phyloP scores from a whole-genome alignment of 2,329 filamentous ascomycete genomes.

The Periconia sp. region DNA sequence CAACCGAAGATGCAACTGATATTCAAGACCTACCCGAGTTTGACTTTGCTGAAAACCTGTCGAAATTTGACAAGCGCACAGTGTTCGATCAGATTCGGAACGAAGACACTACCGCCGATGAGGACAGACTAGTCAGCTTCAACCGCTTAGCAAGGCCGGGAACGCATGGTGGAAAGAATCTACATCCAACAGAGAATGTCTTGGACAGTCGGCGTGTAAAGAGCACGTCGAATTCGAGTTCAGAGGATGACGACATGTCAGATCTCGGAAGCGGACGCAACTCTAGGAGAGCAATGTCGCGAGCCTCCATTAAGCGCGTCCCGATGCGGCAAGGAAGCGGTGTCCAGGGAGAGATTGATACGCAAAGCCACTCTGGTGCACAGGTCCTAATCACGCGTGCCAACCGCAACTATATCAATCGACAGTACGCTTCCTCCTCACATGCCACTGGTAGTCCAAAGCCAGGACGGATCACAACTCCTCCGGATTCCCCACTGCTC shows the following conservation, averaged over 20 bases:
- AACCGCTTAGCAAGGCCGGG: conserved; percentile 68
- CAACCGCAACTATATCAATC: conserved; percentile 38
- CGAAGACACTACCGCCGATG: conserved; percentile 87
- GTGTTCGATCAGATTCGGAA: conserved; percentile 92
- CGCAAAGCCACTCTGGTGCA: conserved; percentile 30
- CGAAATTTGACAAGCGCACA: conserved; percentile 91
- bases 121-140: conserved; percentile 87
- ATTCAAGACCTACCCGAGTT: conserved; percentile 93
- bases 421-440: conserved; percentile 44
- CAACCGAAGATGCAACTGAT: conserved; percentile 93
- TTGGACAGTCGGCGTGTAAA: conserved; percentile 62
- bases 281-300: conserved; percentile 47
- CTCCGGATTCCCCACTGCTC: conserved; percentile 44
- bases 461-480: conserved; percentile 38
- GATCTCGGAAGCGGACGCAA: conserved; percentile 47
- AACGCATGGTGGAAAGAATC: conserved; percentile 77
- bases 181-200: conserved; percentile 91
- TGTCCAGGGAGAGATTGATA: conserved; percentile 45
- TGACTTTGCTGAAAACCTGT: conserved; percentile 86
- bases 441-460: conserved; percentile 45
- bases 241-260: conserved; percentile 45
- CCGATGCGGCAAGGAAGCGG: conserved; percentile 49
- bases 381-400: conserved; percentile 37
- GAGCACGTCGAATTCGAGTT: conserved; percentile 41
- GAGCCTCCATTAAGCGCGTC: conserved; percentile 45